These are phyloP conservation scores for Bruguiera gymnorhiza DNA, from an alignment of 345 rosid genomes.

Conservation along the genomic window DNA sequence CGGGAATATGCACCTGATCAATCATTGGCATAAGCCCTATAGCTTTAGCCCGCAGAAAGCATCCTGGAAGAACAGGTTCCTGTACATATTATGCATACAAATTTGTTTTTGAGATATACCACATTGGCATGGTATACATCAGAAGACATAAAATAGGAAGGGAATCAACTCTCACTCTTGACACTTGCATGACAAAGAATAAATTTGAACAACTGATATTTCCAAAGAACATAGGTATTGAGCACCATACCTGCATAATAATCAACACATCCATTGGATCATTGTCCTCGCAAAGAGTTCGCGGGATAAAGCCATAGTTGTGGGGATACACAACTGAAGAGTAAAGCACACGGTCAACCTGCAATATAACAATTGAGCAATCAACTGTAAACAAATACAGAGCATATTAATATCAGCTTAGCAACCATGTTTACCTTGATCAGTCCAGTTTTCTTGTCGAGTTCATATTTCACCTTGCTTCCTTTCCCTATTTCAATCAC, in stretches of 20 bases:
- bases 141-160: no score
- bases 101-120: no score
- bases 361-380: constrained; percentile 6
- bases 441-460: constrained; percentile 32
- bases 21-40: constrained; percentile 38
- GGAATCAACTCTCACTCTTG: no score
- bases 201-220: not conserved
- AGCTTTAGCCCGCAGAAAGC: constrained; percentile 37
- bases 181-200: not conserved
- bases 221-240: not conserved
- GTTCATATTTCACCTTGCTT: constrained; percentile 37
- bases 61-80: constrained; percentile 39
- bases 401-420: not conserved
- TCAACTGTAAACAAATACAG: not conserved
- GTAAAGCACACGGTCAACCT: constrained; percentile 37
- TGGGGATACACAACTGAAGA: constrained; percentile 37
- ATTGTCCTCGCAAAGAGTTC: constrained; percentile 34
- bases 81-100: not conserved
- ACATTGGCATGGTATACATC: no score
- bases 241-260: constrained; percentile 29
- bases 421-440: constrained; percentile 21
- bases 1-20: constrained; percentile 23
- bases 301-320: constrained; percentile 37
- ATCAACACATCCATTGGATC: constrained; percentile 31
- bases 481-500: constrained; percentile 34